These are phyloP conservation scores for Castanopsis chinensis DNA, from an alignment of 306 rosid genomes.

Conservation along the genomic window DNA sequence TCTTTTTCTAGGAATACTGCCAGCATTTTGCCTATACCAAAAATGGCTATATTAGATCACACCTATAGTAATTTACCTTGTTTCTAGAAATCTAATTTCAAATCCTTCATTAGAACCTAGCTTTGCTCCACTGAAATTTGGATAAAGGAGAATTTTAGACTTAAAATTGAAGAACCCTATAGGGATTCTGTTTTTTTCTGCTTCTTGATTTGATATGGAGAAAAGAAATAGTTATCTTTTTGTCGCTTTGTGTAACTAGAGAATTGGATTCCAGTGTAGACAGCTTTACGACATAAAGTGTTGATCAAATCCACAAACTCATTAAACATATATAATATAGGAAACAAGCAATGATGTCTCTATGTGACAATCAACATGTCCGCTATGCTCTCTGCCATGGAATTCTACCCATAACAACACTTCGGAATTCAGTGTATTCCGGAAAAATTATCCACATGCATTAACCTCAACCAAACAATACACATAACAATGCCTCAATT, in stretches of 20 bases:
- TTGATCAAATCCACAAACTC: background rate
- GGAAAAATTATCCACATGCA: too few relatives aligned
- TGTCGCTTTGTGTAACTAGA: background rate
- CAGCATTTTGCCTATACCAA: background rate
- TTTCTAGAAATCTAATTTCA: constrained; percentile 1
- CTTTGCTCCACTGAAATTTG: too few relatives aligned
- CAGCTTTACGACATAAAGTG: background rate
- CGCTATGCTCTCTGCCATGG: too few relatives aligned
- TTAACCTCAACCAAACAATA: too few relatives aligned
- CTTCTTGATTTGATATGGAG: background rate
- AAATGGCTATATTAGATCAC: too few relatives aligned
- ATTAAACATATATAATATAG: too few relatives aligned
- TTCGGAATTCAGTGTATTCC: too few relatives aligned
- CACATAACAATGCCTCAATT: too few relatives aligned
- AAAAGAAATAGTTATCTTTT: background rate
- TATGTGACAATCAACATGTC: too few relatives aligned
- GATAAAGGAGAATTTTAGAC: background rate
- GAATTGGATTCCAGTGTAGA: background rate
- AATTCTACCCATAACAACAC: too few relatives aligned
- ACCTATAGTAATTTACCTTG: background rate
- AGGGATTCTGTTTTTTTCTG: background rate
- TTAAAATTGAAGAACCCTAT: too few relatives aligned
- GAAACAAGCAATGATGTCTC: too few relatives aligned
- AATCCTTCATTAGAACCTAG: background rate
- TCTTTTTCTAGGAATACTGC: background rate